Base-by-base conservation (phyloP, 768 basidiomycete genomes). In the Xanthoconium stramineum region DNA sequence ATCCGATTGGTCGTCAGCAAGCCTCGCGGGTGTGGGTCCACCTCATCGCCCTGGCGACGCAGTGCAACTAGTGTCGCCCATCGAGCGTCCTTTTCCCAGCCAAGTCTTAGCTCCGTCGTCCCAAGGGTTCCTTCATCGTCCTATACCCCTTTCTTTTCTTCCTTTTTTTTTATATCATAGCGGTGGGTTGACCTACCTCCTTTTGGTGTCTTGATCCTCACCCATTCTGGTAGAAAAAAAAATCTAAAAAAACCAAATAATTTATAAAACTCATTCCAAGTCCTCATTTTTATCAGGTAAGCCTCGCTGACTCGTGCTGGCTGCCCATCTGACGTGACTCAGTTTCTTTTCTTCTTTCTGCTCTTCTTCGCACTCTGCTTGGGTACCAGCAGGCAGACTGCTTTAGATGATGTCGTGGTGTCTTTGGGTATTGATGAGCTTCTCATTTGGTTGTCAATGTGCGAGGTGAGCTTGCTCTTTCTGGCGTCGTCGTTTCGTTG, bases 71-170 rank as follows among this genome's bases (percentile, higher is more conserved):
- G 11, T 42, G 36, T 42, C 24, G 54, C 11, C 13, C 47, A 15
- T 42, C 24, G 24, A 24, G 24, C 24, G 24, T 24, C 39, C 2
- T 17, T 57, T 33, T 3, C 42, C 54, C 1, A 3, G 10, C 50
- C 24, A 35, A 42, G 42, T 24, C 29, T 29, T 46, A 40, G 19
- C 32, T n/a, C 9, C 15, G 37, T 50, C 48, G n/a, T 19, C 15
- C 33, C 19, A 17, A 36, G 43, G 38, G 15, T 37, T 45, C 32
- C 45, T 35, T 58, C 52, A 32, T 51, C 58, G 15, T 24, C 52
- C 7, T 60, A 59, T 59, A 59, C 56, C 58, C 58, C 24, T 24
- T 24, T 24, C 24, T 7, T 43, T 56, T 50, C 11, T 24, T 15
- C 32, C n/a, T n/a, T 51, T 15, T 37, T 37, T 48, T 19, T 24